Base-by-base conservation (phyloP, 2,329 filamentous ascomycete genomes). In the Ophiocordyceps sinensis region DNA sequence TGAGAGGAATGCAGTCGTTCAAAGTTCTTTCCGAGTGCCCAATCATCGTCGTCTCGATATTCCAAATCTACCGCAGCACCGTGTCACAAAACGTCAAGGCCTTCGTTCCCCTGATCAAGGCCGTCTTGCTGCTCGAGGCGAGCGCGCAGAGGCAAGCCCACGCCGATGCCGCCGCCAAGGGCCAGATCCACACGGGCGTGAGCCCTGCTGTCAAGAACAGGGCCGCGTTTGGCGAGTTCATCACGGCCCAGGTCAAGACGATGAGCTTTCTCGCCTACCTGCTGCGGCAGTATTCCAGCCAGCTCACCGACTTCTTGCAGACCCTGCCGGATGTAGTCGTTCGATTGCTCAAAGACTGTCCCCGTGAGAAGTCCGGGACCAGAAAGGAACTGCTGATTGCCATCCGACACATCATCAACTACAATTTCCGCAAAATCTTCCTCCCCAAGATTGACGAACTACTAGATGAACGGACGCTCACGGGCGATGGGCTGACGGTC, bases 231-330 rank as follows among this genome's bases (percentile, higher is more conserved):
- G 91, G 89, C 30, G 93, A 98, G 53, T 94, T 96, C 50, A 93
- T 98, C 48, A 96, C 87, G 0, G 87, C 89, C 1, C 93, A 99
- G 59, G 91, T 98, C 14, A 96, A 99, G 68, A 96, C 89, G 0
- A 96, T 98, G 89, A 96, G 88, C 53, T 98, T 98, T 53, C 61
- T 98, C 49, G 93, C 93, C 1, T 98, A 96, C 55, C 66, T 98
- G 1, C 72, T 98, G 12, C 71, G 91, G 36, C 82, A 93, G 38
- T 94, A 95, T 59, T 79, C 87, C 3, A 81, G 83, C 43, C 84
- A 94, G 49, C 67, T 98, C 10, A 77, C 78, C 11, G 91, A 98
- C 51, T 96, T 98, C 52, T 66, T 98, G 26, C 82, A 79, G 0
- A 82, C 78, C 0, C 67, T 99, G 14, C 91, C 91, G 0, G 80